Base-by-base conservation (phyloP, 1,139 yeast genomes). In the Candida anutae region DNA sequence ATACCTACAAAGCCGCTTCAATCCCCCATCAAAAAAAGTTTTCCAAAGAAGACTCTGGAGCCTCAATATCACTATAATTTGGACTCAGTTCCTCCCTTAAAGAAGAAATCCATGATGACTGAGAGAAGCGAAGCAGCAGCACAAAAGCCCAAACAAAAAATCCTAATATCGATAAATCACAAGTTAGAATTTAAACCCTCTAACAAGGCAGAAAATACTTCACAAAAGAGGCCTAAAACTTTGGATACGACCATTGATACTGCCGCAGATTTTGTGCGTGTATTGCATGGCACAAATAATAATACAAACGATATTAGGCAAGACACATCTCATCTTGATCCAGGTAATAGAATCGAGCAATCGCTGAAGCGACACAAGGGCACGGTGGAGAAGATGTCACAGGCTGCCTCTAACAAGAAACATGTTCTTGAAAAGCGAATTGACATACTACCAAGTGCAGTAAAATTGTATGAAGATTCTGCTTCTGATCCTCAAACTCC, bases 21-120 rank as follows among this genome's bases (percentile, higher is more conserved):
- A 6, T 44, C 49, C 5, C 50, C 51, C 0, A 23, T 35, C 8
- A 45, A 39, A 17, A 26, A 30, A 6, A 28, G 28, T 2, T 27
- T 32, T 9, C 23, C 10, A 28, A n/a, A n/a, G 25, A 16, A 5
- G 6, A 10, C 26, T 41, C 37, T 2, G 43, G 38, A 13, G 23
- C 15, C 16, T 50, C 38, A 29, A 28, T 31, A 3, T 36, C 34
- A 2, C 34, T 9, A 21, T 16, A 14, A 26, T 34, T n/a, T 41
- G 35, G 14, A 44, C 34, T 26, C 29, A 13, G 42, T 49, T 3
- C 58, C 60, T 2, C 30, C 45, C 1, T 40, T 52, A 26, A 53
- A 50, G 34, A 55, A 55, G 39, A 55, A 53, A 28, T 52, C 62
- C 2, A 40, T 56, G 36, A 47, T 53, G 51, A 52, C 56, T 9